Evolutionary conservation across 495 filamentous ascomycete species (phyloP).

Genomic region (Mytilinidion resinicola): DNA sequence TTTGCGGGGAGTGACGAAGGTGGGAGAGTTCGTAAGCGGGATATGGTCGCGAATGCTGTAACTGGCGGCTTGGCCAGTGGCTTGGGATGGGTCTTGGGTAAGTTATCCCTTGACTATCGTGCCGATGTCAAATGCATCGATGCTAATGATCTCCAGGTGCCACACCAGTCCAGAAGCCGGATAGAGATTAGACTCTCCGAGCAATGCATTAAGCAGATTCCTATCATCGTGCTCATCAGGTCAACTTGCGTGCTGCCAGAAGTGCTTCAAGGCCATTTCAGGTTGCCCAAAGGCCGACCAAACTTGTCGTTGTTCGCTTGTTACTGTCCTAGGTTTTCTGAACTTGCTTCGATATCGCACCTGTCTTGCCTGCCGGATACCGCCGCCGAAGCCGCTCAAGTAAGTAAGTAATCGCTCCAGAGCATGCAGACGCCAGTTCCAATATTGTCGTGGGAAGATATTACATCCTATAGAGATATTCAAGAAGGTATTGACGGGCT

Average conservation of each 20-base stretch:
- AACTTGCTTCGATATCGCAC: not conserved
- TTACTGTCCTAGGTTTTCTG: not conserved
- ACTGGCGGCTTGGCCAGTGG: conserved; percentile 36
- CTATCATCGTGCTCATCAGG: not conserved
- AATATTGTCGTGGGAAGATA: too few species aligned
- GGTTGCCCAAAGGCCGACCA: not conserved
- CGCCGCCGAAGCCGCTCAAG: too few species aligned
- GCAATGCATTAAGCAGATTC: not conserved
- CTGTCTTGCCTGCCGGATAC: not conserved
- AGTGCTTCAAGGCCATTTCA: not conserved
- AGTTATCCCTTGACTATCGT: not conserved
- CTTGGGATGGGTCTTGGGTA: conserved; percentile 40
- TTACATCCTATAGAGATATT: too few species aligned
- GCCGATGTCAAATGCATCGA: not conserved
- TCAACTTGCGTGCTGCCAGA: not conserved
- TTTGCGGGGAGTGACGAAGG: conserved; percentile 17
- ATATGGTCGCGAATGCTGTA: conserved; percentile 39
- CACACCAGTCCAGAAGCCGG: not conserved
- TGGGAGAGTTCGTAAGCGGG: conserved; percentile 37
- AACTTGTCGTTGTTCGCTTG: not conserved
- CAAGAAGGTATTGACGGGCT: too few species aligned
- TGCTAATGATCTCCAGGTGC: not conserved
- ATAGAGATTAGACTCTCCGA: not conserved
- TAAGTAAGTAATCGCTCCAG: too few species aligned
- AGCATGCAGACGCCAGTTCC: too few species aligned